These are phyloP conservation scores for Prunus mume DNA, from an alignment of 306 rosid genomes.

Conservation along the genomic window DNA sequence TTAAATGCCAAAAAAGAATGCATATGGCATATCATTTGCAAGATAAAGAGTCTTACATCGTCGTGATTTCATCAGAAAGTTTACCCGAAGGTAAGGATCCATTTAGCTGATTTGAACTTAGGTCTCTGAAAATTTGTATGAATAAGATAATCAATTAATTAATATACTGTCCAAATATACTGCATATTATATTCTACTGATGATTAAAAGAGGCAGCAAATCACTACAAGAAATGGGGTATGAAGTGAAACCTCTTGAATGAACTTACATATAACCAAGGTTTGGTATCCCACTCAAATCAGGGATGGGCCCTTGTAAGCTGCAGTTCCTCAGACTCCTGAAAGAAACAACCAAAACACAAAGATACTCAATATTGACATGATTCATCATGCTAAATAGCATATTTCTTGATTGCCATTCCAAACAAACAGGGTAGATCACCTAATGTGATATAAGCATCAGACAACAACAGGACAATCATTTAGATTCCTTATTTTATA, in stretches of 20 bases:
- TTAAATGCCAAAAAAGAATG: background rate
- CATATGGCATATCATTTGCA: slow-evolving; percentile 16
- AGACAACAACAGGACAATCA: background rate
- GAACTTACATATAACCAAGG: slow-evolving; percentile 68
- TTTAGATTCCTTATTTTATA: background rate
- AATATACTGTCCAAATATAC: slow-evolving; percentile 1
- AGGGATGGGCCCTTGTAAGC: slow-evolving; percentile 78
- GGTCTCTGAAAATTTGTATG: slow-evolving; percentile 62
- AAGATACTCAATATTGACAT: slow-evolving; percentile 8
- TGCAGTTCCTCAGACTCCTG: slow-evolving; percentile 93
- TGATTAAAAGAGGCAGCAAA: slow-evolving; percentile 5
- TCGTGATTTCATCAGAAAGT: slow-evolving; percentile 64
- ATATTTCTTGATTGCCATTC: background rate
- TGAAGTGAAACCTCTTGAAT: slow-evolving; percentile 13
- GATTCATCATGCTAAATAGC: background rate
- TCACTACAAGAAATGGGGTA: background rate
- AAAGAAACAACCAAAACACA: slow-evolving; percentile 26
- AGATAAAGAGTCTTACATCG: slow-evolving; percentile 62
- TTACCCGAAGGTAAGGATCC: slow-evolving; percentile 59
- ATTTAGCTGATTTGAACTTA: slow-evolving; percentile 68
- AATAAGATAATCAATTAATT: slow-evolving; percentile 18
- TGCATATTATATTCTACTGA: slow-evolving; percentile 1
- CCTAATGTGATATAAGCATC: background rate
- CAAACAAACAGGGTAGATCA: background rate
- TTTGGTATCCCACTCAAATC: slow-evolving; percentile 59